Conservation (phyloP, 2,329 filamentous ascomycete species). For the Trichoderma gracile region DNA sequence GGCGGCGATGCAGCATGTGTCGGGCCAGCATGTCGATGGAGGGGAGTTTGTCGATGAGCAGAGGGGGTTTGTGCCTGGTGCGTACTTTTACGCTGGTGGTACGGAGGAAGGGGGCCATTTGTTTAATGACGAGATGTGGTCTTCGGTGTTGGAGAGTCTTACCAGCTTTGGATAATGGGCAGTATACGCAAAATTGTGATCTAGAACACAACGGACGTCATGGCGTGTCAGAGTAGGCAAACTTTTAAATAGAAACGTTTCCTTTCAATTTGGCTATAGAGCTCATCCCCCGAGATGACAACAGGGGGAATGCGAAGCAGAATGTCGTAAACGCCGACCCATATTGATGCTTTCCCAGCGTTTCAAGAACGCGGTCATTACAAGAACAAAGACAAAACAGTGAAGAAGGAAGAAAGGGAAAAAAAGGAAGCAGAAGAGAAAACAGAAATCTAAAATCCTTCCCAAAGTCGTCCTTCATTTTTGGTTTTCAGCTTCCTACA, state of each 20-base stretch:
- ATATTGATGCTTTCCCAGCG: constrained; percentile 21
- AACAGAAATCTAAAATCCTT: constrained; percentile 16
- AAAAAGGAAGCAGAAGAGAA: not conserved
- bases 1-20: not conserved
- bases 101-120: not conserved
- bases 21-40: not conserved
- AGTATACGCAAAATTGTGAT: not conserved
- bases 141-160: constrained; percentile 5
- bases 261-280: constrained; percentile 24
- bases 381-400: not conserved
- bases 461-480: not conserved
- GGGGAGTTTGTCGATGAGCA: not conserved
- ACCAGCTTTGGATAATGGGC: not conserved
- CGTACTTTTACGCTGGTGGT: not conserved
- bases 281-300: not conserved
- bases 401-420: not conserved
- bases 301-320: not conserved
- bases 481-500: not conserved
- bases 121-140: constrained; percentile 13
- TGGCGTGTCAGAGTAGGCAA: not conserved
- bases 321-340: constrained; percentile 17
- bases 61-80: not conserved
- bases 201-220: not conserved
- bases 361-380: constrained; percentile 6
- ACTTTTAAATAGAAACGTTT: not conserved